These are phyloP conservation scores for Tricholoma sp. DNA, from an alignment of 768 basidiomycete species.

Conservation along the genomic window DNA sequence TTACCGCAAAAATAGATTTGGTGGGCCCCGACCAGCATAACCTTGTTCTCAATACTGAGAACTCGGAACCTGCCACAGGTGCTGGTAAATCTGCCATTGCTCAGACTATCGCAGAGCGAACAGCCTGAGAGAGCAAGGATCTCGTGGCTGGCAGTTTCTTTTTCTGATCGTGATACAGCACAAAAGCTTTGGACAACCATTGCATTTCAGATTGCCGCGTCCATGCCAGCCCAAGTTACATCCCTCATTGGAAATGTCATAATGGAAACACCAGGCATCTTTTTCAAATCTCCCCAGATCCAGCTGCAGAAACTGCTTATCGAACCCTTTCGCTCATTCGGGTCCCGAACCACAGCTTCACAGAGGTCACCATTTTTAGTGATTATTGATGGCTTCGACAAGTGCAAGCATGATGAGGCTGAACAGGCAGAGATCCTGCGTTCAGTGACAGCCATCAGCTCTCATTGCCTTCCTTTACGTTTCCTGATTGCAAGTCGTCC, in stretches of 20 bases:
- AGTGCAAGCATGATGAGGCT: conserved; percentile 14
- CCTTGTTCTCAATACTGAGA: too few species aligned
- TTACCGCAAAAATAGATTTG: too few species aligned
- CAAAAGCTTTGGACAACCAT: conserved; percentile 22
- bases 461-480: conserved; percentile 12
- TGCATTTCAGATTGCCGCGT: conserved; percentile 3
- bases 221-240: too few species aligned
- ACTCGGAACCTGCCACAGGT: too few species aligned
- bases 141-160: conserved; percentile 31
- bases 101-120: conserved; percentile 14
- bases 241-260: conserved; percentile 10
- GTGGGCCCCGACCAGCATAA: too few species aligned
- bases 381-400: conserved; percentile 25
- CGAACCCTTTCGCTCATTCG: too few species aligned
- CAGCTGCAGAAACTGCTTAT: conserved; percentile 15
- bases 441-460: too few species aligned
- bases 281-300: conserved; percentile 3
- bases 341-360: too few species aligned
- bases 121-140: not conserved
- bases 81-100: conserved; percentile 18
- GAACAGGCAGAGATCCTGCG: too few species aligned
- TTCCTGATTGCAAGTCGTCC: conserved; percentile 24
- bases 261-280: conserved; percentile 7
- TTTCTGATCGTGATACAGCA: conserved; percentile 19
- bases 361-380: conserved; percentile 2